A percentile compares a stretch with the other conserved stretches of the same genome.
Conservation (phyloP, 768 basidiomycete species). For the Lyophyllum semitale region DNA sequence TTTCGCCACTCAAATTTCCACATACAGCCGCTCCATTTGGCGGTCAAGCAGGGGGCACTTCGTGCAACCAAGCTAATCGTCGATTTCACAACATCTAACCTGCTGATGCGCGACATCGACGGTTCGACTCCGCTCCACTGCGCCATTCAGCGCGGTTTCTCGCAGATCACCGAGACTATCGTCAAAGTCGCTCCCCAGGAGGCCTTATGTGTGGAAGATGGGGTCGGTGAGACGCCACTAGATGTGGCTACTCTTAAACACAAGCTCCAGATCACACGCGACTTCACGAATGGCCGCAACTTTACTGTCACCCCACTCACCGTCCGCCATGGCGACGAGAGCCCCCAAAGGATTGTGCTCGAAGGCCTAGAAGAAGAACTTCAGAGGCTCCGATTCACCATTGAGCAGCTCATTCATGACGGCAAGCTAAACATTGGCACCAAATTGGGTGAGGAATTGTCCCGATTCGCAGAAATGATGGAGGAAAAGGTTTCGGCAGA, state of each 20-base stretch:
- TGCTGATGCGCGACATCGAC: slow-evolving; percentile 43
- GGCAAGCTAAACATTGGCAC: slow-evolving; percentile 25
- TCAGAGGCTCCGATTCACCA: slow-evolving; percentile 22
- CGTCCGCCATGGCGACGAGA: slow-evolving; percentile 7
- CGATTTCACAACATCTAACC: slow-evolving; percentile 33
- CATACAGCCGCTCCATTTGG: slow-evolving; percentile 55
- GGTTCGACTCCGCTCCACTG: slow-evolving; percentile 56
- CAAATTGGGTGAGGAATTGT: slow-evolving; percentile 21
- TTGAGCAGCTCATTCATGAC: slow-evolving; percentile 22
- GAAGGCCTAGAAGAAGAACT: slow-evolving; percentile 21
- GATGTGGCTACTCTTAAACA: slow-evolving; percentile 37
- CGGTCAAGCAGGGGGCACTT: slow-evolving; percentile 38
- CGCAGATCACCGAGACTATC: slow-evolving; percentile 39
- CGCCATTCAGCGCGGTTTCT: slow-evolving; percentile 37
- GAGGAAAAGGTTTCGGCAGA: slow-evolving; percentile 25
- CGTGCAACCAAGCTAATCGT: slow-evolving; percentile 37
- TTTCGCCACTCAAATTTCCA: not conserved
- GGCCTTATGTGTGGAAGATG: slow-evolving; percentile 49
- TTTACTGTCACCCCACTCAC: not conserved
- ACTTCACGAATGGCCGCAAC: not conserved
- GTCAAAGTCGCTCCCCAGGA: slow-evolving; percentile 38
- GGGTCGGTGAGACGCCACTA: slow-evolving; percentile 44
- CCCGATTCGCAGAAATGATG: slow-evolving; percentile 29
- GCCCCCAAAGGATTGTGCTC: slow-evolving; percentile 17
- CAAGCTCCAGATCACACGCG: slow-evolving; percentile 21